Conservation (phyloP, 2,329 filamentous ascomycete genomes). For the Xylaria sp. region DNA sequence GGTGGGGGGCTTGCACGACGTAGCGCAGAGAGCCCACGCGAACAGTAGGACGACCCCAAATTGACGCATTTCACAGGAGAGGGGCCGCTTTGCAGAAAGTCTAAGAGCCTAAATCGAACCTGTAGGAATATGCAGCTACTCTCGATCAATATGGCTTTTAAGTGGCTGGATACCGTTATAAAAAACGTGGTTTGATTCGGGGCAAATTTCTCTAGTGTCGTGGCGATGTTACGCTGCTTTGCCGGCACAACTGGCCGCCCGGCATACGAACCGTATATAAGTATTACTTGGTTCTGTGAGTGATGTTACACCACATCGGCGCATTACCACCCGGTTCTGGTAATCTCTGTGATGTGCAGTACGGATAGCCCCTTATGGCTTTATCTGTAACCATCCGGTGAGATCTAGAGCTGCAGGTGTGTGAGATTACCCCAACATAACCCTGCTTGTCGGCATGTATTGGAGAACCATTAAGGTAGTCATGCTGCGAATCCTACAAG, state of each 20-base stretch:
- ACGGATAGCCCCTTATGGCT: neutral
- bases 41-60: conserved; percentile 35
- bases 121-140: neutral
- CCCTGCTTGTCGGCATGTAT: neutral
- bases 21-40: conserved; percentile 31
- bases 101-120: conserved; percentile 1
- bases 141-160: neutral
- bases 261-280: neutral
- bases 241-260: neutral
- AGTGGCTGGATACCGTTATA: neutral
- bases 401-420: neutral
- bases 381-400: neutral
- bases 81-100: neutral
- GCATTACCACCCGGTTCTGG: neutral
- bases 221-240: neutral
- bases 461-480: too few species aligned
- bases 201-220: neutral
- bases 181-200: neutral
- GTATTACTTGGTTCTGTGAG: neutral
- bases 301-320: neutral
- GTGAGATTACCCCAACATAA: conserved; percentile 1
- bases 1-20: neutral
- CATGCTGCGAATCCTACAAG: too few species aligned
- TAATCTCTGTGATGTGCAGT: neutral
- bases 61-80: conserved; percentile 15